These are phyloP conservation scores for Tritrichomonas musculus DNA, from an alignment of 208 protist species.

Conservation along the genomic window DNA sequence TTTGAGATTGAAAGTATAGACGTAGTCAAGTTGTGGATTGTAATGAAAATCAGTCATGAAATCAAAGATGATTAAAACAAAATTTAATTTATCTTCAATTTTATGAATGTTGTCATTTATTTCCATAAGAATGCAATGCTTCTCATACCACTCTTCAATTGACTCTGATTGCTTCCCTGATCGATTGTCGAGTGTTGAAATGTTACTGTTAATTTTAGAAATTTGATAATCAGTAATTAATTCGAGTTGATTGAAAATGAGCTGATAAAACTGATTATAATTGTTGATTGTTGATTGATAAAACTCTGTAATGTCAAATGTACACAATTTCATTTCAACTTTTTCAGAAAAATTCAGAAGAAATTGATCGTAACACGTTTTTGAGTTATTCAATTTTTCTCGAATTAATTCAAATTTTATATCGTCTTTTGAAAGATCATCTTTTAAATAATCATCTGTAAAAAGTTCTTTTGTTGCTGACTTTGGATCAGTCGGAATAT, in stretches of 20 bases:
- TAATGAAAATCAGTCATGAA: not conserved
- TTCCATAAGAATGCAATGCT: not conserved
- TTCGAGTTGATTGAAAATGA: not conserved
- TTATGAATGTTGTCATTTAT: not conserved
- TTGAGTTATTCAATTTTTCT: not conserved
- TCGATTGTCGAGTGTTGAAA: not conserved
- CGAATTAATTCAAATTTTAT: not conserved
- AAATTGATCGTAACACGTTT: not conserved
- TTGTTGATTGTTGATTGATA: not conserved
- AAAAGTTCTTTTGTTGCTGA: not conserved
- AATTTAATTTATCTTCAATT: not conserved
- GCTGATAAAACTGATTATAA: not conserved
- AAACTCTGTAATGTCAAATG: not conserved
- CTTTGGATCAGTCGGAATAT: too few species aligned
- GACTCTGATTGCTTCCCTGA: not conserved
- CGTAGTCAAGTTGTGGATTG: not conserved
- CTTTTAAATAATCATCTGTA: not conserved
- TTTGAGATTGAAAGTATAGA: not conserved
- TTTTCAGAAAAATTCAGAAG: not conserved
- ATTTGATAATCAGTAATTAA: not conserved
- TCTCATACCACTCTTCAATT: constrained; percentile 26
- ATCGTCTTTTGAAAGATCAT: not conserved
- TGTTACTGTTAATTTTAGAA: not conserved
- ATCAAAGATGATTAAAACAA: not conserved
- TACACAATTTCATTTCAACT: too few species aligned